phyloP scores from a whole-genome alignment of 2,329 filamentous ascomycete genomes.

The Teratosphaeria destructans region DNA sequence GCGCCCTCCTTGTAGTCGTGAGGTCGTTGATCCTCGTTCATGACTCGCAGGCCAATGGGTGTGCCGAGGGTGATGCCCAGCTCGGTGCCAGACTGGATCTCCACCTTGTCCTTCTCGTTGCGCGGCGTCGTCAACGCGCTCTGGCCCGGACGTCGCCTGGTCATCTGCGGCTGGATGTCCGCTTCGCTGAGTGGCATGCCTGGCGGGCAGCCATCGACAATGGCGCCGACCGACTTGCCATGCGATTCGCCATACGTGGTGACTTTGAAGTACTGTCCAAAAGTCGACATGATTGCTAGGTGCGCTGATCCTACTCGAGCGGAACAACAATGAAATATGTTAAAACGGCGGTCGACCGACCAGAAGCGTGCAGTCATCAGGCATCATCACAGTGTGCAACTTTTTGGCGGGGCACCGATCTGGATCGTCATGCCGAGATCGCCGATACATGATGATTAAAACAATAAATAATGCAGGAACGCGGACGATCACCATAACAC shows the following conservation, averaged over 20 bases:
- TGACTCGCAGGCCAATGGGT: conserved; percentile 76
- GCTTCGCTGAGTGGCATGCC: conserved; percentile 71
- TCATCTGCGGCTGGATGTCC: conserved; percentile 84
- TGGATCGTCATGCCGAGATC: background rate
- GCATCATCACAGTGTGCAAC: background rate
- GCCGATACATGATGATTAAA: background rate
- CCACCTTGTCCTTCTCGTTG: conserved; percentile 82
- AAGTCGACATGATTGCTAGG: conserved; percentile 66
- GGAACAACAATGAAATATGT: background rate
- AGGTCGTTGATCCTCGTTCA: conserved; percentile 87
- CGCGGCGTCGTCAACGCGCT: conserved; percentile 82
- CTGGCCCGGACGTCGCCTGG: conserved; percentile 78
- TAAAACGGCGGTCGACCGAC: background rate
- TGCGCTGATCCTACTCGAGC: background rate
- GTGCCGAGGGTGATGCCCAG: conserved; percentile 83
- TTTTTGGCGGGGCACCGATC: background rate
- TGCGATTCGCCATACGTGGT: conserved; percentile 84
- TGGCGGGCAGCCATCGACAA: conserved; percentile 85
- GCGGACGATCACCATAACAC: background rate
- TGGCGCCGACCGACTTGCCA: conserved; percentile 86
- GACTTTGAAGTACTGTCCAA: conserved; percentile 70
- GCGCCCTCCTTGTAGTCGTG: conserved; percentile 63
- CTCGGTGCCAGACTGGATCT: conserved; percentile 89
- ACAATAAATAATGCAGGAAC: background rate
- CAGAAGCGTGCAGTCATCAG: background rate